These are phyloP conservation scores for Anaeromyces robustus DNA, from an alignment of 192 early-diverging fungal species.

Conservation along the genomic window DNA sequence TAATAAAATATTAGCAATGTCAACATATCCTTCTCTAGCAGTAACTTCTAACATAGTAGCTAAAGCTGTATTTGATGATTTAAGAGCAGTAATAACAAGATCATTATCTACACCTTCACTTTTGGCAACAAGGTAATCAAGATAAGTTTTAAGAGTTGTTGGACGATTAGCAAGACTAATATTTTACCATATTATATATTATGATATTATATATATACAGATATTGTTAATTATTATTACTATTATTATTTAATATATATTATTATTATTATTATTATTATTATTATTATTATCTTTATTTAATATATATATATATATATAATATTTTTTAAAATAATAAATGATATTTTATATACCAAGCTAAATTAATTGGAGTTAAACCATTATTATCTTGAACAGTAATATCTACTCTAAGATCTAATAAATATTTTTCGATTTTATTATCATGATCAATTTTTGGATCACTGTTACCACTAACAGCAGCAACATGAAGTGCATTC, in stretches of 20 bases:
- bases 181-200: too few relatives aligned
- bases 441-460: background rate
- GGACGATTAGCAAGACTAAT: background rate
- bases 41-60: background rate
- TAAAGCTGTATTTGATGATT: background rate
- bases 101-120: background rate
- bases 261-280: too few relatives aligned
- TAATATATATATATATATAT: too few relatives aligned
- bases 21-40: background rate
- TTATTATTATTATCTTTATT: background rate
- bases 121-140: background rate
- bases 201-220: too few relatives aligned
- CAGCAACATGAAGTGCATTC: background rate
- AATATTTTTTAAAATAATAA: background rate
- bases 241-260: too few relatives aligned
- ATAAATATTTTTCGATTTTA: background rate
- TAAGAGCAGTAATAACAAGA: background rate
- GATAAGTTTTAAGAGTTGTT: background rate
- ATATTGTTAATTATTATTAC: too few relatives aligned
- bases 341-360: background rate
- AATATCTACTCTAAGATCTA: background rate
- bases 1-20: background rate
- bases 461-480: background rate
- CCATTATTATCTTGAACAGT: background rate
- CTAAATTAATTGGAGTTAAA: background rate